Percentiles rank a stretch among this genome's conserved stretches.
phyloP scores from a whole-genome alignment of 257 asterid species.

The Anisodus tanguticus region DNA sequence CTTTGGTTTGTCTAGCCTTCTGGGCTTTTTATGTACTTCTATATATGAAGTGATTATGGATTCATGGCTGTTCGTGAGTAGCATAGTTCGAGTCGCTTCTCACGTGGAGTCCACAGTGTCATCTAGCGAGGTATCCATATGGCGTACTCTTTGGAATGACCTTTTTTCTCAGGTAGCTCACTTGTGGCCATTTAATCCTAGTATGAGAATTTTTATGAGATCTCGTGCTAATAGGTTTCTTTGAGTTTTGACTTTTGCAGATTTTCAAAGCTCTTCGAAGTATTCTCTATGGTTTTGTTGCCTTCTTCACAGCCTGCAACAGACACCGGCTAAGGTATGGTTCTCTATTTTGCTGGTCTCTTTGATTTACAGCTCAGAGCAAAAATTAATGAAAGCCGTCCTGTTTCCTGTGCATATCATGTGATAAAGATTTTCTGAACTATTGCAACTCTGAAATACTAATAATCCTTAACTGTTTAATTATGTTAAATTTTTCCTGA shows the following conservation, averaged over 20 bases:
- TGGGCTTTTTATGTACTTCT: slow-evolving; percentile 49
- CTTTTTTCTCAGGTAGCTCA: slow-evolving; percentile 82
- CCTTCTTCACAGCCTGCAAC: slow-evolving; percentile 80
- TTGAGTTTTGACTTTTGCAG: slow-evolving; percentile 44
- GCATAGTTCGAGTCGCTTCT: slow-evolving; percentile 64
- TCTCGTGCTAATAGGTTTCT: background rate
- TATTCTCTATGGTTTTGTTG: slow-evolving; percentile 86
- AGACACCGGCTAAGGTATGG: slow-evolving; percentile 90
- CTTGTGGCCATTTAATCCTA: slow-evolving; percentile 4
- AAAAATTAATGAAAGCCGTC: background rate
- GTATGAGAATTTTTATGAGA: background rate
- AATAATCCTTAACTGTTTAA: background rate
- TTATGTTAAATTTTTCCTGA: background rate
- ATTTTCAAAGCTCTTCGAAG: slow-evolving; percentile 90
- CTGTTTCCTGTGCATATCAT: background rate
- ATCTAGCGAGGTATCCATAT: slow-evolving; percentile 70
- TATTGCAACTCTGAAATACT: background rate
- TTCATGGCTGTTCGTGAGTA: slow-evolving; percentile 56
- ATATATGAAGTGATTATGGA: slow-evolving; percentile 54
- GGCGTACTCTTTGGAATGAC: slow-evolving; percentile 97
- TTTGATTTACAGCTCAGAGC: background rate
- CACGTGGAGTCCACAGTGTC: slow-evolving; percentile 74
- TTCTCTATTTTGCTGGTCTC: slow-evolving; percentile 14
- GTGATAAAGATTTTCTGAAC: background rate
- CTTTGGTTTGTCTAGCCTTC: slow-evolving; percentile 57